phyloP scores from a whole-genome alignment of 2,329 filamentous ascomycete species.

The Talaromyces sp. region DNA sequence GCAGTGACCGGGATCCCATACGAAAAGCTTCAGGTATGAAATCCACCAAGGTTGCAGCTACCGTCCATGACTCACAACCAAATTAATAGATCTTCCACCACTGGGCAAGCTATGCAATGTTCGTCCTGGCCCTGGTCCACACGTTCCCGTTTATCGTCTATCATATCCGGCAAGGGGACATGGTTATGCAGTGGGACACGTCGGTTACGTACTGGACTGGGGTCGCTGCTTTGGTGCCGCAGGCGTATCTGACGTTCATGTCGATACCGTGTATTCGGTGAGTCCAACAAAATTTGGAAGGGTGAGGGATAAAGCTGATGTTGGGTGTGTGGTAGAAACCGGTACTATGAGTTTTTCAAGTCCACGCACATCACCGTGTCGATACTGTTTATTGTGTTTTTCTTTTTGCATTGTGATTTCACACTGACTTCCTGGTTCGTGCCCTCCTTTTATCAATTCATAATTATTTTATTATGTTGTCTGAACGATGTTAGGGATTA shows the following conservation, averaged over 20 bases:
- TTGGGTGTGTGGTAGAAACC: constrained; percentile 34
- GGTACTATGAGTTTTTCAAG: constrained; percentile 59
- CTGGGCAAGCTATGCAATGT: constrained; percentile 51
- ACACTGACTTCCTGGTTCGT: constrained; percentile 48
- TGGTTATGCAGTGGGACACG: constrained; percentile 40
- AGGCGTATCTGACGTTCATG: constrained; percentile 50
- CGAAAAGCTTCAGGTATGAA: constrained; percentile 44
- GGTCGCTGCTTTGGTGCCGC: constrained; percentile 48
- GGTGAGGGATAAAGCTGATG: background rate
- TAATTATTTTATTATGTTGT: no score
- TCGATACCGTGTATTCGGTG: constrained; percentile 23
- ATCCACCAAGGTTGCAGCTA: no score
- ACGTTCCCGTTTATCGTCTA: constrained; percentile 55
- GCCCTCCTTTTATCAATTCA: background rate
- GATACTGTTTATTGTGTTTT: constrained; percentile 52
- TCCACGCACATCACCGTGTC: constrained; percentile 50
- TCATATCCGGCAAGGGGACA: constrained; percentile 42
- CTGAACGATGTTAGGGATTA: constrained; percentile 58
- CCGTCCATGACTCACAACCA: background rate
- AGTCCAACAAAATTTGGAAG: no score
- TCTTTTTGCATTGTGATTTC: constrained; percentile 58
- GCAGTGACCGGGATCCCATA: constrained; percentile 50
- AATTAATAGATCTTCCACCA: constrained; percentile 37
- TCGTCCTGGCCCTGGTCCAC: constrained; percentile 50
- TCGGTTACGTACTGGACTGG: constrained; percentile 51